phyloP scores from a whole-genome alignment of 2,329 filamentous ascomycete genomes.

The Arachnomyces sp. region DNA sequence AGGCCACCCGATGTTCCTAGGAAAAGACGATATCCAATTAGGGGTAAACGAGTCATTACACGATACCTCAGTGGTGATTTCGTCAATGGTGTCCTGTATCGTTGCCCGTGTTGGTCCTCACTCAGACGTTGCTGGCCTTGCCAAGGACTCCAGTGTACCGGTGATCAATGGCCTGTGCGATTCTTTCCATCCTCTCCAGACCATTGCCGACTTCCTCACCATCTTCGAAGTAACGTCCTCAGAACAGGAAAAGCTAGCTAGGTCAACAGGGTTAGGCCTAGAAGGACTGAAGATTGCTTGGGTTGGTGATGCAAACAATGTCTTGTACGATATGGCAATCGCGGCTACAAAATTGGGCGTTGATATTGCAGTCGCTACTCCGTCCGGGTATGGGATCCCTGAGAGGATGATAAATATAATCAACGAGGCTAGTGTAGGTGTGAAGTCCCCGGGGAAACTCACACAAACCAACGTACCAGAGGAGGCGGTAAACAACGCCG shows the following conservation, averaged over 20 bases:
- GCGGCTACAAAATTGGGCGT: conserved; percentile 81
- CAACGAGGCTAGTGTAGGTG: conserved; percentile 50
- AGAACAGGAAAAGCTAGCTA: conserved; percentile 24
- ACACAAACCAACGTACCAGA: conserved; percentile 72
- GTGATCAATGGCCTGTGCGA: conserved; percentile 86
- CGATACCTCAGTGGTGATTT: conserved; percentile 86
- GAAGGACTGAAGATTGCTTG: conserved; percentile 86
- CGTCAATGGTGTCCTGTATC: conserved; percentile 83
- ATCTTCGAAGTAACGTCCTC: conserved; percentile 74
- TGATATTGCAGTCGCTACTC: conserved; percentile 79
- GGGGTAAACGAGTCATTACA: conserved; percentile 91
- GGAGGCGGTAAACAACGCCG: conserved; percentile 74
- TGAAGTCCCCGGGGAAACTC: conserved; percentile 57
- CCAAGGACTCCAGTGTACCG: conserved; percentile 66
- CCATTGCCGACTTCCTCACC: conserved; percentile 87
- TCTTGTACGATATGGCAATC: conserved; percentile 87
- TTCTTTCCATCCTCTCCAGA: conserved; percentile 88
- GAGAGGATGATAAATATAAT: conserved; percentile 67
- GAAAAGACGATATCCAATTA: conserved; percentile 91
- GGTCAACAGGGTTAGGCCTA: conserved; percentile 54
- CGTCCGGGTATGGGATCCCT: conserved; percentile 76
- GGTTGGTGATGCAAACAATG: conserved; percentile 96
- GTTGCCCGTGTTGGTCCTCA: conserved; percentile 72
- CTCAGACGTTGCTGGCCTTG: conserved; percentile 63
- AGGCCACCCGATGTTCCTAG: conserved; percentile 92